phyloP scores from a whole-genome alignment of 495 filamentous ascomycete genomes.

The Jackrogersella multiformis region DNA sequence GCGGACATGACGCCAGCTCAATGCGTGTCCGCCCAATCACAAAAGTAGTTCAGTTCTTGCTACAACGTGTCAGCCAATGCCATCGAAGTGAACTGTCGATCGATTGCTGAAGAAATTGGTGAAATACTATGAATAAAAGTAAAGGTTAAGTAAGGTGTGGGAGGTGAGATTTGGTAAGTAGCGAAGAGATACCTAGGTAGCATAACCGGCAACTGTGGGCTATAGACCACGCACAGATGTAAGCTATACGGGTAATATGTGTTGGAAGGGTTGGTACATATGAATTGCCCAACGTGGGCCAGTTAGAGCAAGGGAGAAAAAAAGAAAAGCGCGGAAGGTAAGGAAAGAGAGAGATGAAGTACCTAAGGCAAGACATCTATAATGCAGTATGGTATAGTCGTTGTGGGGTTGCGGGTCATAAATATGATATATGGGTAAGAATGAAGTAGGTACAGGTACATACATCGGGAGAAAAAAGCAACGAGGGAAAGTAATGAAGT shows the following conservation, averaged over 20 bases:
- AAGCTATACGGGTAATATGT: background rate
- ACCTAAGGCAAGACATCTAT: slow-evolving; percentile 9
- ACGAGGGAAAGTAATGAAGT: background rate
- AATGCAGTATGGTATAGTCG: slow-evolving; percentile 10
- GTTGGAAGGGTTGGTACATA: background rate
- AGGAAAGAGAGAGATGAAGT: slow-evolving; percentile 16
- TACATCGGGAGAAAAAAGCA: too few species aligned
- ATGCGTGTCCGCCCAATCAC: slow-evolving; percentile 17
- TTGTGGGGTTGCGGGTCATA: slow-evolving; percentile 10
- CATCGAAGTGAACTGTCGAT: background rate
- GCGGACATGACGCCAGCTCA: slow-evolving; percentile 37
- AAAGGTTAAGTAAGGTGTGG: too few species aligned
- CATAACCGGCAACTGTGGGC: background rate
- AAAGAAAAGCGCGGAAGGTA: background rate
- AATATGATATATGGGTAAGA: slow-evolving; percentile 17
- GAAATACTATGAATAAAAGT: background rate
- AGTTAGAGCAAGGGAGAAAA: background rate
- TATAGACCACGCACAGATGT: background rate
- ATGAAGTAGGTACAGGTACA: slow-evolving; percentile 6
- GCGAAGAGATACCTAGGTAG: background rate
- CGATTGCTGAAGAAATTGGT: background rate
- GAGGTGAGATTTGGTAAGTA: too few species aligned
- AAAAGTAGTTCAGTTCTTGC: slow-evolving; percentile 6
- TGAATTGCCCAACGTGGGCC: background rate
- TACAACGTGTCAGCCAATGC: slow-evolving; percentile 17